These are phyloP conservation scores for Colletotrichum sp. DNA, from an alignment of 2,329 filamentous ascomycete genomes.

Conservation along the genomic window DNA sequence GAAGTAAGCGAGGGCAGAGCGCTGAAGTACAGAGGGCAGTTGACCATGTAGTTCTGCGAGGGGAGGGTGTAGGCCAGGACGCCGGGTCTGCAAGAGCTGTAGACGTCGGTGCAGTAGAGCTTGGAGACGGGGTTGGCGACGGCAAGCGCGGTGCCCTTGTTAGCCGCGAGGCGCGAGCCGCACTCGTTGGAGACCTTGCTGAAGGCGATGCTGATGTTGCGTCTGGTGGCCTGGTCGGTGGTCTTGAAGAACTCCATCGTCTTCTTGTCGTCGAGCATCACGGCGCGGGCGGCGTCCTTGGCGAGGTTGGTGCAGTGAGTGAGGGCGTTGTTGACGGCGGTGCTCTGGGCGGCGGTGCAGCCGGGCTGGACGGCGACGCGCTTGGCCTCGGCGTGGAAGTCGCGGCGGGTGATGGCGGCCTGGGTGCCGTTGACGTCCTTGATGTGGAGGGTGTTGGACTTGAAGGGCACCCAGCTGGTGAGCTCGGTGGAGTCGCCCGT, in stretches of 20 bases:
- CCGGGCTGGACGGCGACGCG: conserved; percentile 54
- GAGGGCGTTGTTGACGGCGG: conserved; percentile 50
- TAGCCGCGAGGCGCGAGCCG: conserved; percentile 41
- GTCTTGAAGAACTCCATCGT: conserved; percentile 70
- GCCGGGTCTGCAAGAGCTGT: conserved; percentile 50
- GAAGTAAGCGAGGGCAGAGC: conserved; percentile 52
- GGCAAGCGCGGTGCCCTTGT: conserved; percentile 34
- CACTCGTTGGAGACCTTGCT: conserved; percentile 59
- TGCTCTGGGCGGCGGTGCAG: conserved; percentile 52
- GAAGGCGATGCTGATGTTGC: conserved; percentile 55
- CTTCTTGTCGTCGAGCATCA: conserved; percentile 31
- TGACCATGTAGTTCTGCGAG: conserved; percentile 58
- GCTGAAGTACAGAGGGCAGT: conserved; percentile 66
- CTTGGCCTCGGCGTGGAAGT: conserved; percentile 44
- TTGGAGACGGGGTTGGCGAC: conserved; percentile 37
- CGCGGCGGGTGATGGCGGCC: conserved; percentile 52
- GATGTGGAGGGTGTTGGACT: conserved; percentile 61
- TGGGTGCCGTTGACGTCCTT: conserved; percentile 56
- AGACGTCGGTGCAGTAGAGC: conserved; percentile 65
- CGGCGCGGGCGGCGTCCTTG: conserved; percentile 41
- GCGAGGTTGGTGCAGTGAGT: conserved; percentile 57
- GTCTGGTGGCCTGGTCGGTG: conserved; percentile 38
- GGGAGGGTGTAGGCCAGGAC: conserved; percentile 69
- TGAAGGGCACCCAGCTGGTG: conserved; percentile 54
- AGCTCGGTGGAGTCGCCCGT: conserved; percentile 53